A percentile compares a stretch with the other conserved stretches of the same genome.
Evolutionary conservation across 2,329 filamentous ascomycete genomes (phyloP).

Genomic region (Septoria petroselini): DNA sequence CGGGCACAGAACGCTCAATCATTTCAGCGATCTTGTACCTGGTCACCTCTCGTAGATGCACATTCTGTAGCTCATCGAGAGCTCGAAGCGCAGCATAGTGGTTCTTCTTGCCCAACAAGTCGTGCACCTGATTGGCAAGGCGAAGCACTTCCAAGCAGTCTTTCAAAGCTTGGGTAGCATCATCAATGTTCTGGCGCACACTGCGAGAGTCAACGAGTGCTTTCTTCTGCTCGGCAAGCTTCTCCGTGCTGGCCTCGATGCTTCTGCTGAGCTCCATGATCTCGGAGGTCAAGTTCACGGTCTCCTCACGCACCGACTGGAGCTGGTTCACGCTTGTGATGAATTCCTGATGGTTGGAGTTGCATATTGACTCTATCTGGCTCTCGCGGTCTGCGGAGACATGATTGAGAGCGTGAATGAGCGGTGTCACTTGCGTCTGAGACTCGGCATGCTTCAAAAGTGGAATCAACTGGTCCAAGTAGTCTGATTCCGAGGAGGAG

Average conservation of each 20-base stretch:
- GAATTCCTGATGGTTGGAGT: conserved; percentile 96
- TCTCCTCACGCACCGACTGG: conserved; percentile 87
- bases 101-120: conserved; percentile 85
- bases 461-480: conserved; percentile 91
- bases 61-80: conserved; percentile 91
- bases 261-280: conserved; percentile 91
- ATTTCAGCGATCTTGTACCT: conserved; percentile 93
- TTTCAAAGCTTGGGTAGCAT: conserved; percentile 81
- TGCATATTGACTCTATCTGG: conserved; percentile 91
- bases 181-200: conserved; percentile 92
- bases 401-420: conserved; percentile 73
- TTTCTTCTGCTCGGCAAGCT: conserved; percentile 90
- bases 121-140: conserved; percentile 90
- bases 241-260: conserved; percentile 92
- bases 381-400: conserved; percentile 83
- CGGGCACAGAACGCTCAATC: conserved; percentile 92
- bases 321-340: conserved; percentile 89
- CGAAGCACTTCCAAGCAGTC: conserved; percentile 90
- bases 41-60: conserved; percentile 89
- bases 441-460: conserved; percentile 82
- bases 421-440: conserved; percentile 63
- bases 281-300: conserved; percentile 81
- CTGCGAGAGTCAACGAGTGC: conserved; percentile 87
- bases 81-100: conserved; percentile 94
- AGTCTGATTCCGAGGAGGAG: conserved; percentile 86